Conservation (phyloP, 106 monocot genomes). For the Acanthochlamys bracteata region DNA sequence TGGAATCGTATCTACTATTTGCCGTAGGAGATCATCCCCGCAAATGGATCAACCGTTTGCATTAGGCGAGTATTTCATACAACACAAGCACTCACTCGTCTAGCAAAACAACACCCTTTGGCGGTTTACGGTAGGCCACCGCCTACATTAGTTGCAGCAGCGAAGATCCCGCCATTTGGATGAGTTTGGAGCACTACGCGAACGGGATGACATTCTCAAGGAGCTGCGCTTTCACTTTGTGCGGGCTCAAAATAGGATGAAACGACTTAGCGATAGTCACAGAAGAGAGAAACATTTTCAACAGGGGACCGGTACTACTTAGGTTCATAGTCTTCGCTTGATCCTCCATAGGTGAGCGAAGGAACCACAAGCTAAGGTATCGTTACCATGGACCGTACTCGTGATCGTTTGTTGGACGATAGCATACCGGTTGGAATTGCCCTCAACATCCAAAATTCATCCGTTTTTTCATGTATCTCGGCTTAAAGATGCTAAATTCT, state of each 20-base stretch:
- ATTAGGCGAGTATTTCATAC: no score
- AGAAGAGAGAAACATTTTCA: background rate
- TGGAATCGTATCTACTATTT: no score
- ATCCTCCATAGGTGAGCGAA: background rate
- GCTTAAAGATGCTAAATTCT: background rate
- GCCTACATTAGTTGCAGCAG: background rate
- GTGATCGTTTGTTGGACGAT: background rate
- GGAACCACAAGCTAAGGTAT: background rate
- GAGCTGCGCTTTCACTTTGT: background rate
- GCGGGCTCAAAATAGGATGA: background rate
- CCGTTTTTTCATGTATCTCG: background rate
- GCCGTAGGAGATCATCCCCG: background rate
- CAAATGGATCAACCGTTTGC: no score
- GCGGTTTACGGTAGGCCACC: slow-evolving; percentile 1
- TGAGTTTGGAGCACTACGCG: background rate
- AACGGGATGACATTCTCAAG: background rate
- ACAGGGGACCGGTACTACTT: no score
- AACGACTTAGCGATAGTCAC: background rate
- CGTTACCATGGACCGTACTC: background rate
- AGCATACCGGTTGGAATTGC: background rate
- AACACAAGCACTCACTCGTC: background rate
- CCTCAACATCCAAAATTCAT: background rate
- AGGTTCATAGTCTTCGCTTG: no score
- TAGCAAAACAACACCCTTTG: background rate
- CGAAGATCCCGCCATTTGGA: no score